Conservation (phyloP, 2,329 filamentous ascomycete species). For the Pseudogymnoascus sp. region DNA sequence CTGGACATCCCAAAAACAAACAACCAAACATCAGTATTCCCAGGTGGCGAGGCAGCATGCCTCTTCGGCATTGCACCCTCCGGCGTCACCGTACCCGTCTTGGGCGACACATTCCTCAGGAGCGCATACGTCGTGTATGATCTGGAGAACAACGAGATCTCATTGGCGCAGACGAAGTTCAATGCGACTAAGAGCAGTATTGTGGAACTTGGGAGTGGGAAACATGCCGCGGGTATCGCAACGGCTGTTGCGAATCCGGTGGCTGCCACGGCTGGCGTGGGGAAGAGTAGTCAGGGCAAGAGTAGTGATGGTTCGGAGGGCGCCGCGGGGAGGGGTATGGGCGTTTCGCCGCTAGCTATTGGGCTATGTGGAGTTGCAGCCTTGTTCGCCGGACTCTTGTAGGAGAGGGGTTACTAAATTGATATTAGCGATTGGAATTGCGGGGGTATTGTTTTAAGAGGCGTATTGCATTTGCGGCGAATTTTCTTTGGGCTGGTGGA, state of each 20-base stretch:
- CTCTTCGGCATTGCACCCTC: constrained; percentile 61
- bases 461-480: neutral
- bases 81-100: constrained; percentile 46
- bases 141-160: constrained; percentile 63
- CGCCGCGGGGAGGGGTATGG: neutral
- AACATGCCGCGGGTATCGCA: constrained; percentile 46
- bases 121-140: constrained; percentile 73
- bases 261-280: constrained; percentile 38
- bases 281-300: neutral
- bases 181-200: constrained; percentile 46
- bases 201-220: constrained; percentile 47
- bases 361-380: neutral
- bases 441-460: neutral
- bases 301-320: neutral
- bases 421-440: neutral
- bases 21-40: constrained; percentile 44
- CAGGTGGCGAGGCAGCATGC: constrained; percentile 49
- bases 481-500: neutral
- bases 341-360: neutral
- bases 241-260: constrained; percentile 43
- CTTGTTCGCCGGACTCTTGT: neutral
- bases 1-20: constrained; percentile 40
- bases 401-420: neutral
- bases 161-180: constrained; percentile 59
- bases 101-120: constrained; percentile 69